Evolutionary conservation across 2,329 filamentous ascomycete genomes (phyloP), one percentile per base, ranked within the genome.

Genomic region (Fusarium chlamydosporum): DNA sequence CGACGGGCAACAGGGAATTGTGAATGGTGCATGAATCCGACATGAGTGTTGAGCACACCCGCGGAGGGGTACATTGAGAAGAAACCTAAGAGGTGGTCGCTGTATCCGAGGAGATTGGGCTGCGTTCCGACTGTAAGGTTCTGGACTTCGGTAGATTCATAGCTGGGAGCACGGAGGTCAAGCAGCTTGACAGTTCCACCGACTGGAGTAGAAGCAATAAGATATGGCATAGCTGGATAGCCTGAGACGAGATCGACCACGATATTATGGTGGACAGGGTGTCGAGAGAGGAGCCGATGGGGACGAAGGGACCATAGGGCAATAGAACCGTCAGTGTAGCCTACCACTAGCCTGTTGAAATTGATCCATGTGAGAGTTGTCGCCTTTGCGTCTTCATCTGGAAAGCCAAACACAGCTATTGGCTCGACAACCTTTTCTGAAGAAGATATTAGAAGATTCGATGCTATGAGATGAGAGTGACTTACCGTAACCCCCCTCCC

Each of bases 301-400:
- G 86, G 86, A 38, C 79, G 79, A 41, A 89, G 71, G 12, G 86
- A 88, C 86, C 86, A 89, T 12, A 88, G 77, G 20, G 81, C 81
- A 35, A 89, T 78, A 20, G 84, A 86, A 33, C 87, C 87, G 62
- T 89, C 87, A 0, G 81, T 82, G 72, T 88, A 86, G 48, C 85
- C 87, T 31, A 86, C 77, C 1, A 81, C 84, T 38, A 89, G 76
- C 23, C 86, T 83, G 71, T 88, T 88, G 66, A 82, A 80, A 61
- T 82, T 84, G 34, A 83, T 76, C 87, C 87, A 89, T 12, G 85
- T 80, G 53, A 89, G 80, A 61, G 83, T 82, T 16, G 85, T 87
- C 29, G 84, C 83, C 27, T 81, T 78, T 40, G 86, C 78, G 56
- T 83, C 79, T 73, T 88, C 86, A 15, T 81, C 77, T 0, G 77